Evolutionary conservation across 768 basidiomycete species (phyloP), one percentile per base, ranked within the genome.

Genomic region (Lactarius tabidus): DNA sequence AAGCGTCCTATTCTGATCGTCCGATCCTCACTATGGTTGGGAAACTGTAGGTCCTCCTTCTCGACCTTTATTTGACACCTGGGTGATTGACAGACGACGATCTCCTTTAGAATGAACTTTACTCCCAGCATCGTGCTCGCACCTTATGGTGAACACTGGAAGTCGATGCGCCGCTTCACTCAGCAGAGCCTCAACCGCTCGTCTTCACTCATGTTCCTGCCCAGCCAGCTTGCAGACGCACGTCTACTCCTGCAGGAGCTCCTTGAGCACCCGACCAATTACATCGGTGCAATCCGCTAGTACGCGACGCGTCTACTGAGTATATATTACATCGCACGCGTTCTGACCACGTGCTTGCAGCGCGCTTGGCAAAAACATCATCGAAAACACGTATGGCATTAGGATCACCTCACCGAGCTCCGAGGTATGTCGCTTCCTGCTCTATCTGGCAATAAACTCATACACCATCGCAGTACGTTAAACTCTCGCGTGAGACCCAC

Each of bases 1-100:
- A 67, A 31, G 67, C 67, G 23, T 55, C 65, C 10, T 68, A 68
- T 59, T 68, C 67, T 26, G 67, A 68, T 67, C 66, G 67, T 9
- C 67, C 67, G 51, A 66, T 65, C 29, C 67, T 68, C 64, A 68
- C 64, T 20, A 68, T 68, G 67, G 67, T 68, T 3, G 67, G 67
- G 31, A 60, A 57, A 35, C 38, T 68, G 67, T 68, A 23, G 1
- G 67, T 53, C 12, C n/a, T 45, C n/a, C n/a, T 43, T n/a, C n/a
- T n/a, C n/a, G n/a, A n/a, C 58, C 6, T 26, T 26, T 26, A 6
- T 48, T 45, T 2, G 41, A 48, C 6, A 18, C 29, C 17, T 18
- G 29, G 29, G 31, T 6, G 7, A 23, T 18, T 43, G 38, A 48
- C 18, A 20, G 5, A 57, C 59, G 54, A 56, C 28, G 43, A 57